These are phyloP conservation scores for Trifolium pratense DNA, from an alignment of 306 rosid genomes.

Conservation along the genomic window DNA sequence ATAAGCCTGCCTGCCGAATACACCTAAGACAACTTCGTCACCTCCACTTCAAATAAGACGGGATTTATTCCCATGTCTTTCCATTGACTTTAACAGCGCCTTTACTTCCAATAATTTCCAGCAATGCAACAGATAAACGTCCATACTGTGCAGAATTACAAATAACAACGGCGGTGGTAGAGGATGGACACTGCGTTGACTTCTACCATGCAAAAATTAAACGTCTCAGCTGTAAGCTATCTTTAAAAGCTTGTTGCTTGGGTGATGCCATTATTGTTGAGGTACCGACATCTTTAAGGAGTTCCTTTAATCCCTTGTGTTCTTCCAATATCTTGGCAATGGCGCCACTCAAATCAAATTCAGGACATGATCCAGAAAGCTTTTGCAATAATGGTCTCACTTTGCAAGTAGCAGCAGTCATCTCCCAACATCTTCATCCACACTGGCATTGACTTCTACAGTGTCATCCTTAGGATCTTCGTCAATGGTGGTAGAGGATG, in stretches of 20 bases:
- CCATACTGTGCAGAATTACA: constrained; percentile 60
- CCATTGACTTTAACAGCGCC: constrained; percentile 83
- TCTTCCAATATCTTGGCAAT: constrained; percentile 73
- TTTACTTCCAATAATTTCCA: constrained; percentile 77
- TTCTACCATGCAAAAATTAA: no score
- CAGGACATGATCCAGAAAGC: constrained; percentile 66
- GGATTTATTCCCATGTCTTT: constrained; percentile 56
- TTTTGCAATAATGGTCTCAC: constrained; percentile 65
- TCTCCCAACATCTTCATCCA: constrained; percentile 59
- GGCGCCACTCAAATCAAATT: constrained; percentile 64
- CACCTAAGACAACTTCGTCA: constrained; percentile 79
- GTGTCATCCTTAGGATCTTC: constrained; percentile 63
- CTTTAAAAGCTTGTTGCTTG: constrained; percentile 74
- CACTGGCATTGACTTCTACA: constrained; percentile 52
- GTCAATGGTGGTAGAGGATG: constrained; percentile 52
- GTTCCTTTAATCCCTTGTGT: constrained; percentile 67
- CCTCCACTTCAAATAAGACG: constrained; percentile 69
- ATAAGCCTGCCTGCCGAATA: constrained; percentile 81
- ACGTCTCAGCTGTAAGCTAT: constrained; percentile 66
- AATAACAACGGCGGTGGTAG: constrained; percentile 36
- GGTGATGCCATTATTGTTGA: constrained; percentile 58
- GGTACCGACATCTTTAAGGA: constrained; percentile 64
- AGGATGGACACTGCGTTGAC: no score
- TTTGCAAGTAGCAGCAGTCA: constrained; percentile 51
- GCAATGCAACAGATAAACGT: constrained; percentile 65